Percentiles rank a stretch among this genome's conserved stretches.
Evolutionary conservation across 352 stramenopile genomes (phyloP).

Genomic region (Pythium utonaiense): DNA sequence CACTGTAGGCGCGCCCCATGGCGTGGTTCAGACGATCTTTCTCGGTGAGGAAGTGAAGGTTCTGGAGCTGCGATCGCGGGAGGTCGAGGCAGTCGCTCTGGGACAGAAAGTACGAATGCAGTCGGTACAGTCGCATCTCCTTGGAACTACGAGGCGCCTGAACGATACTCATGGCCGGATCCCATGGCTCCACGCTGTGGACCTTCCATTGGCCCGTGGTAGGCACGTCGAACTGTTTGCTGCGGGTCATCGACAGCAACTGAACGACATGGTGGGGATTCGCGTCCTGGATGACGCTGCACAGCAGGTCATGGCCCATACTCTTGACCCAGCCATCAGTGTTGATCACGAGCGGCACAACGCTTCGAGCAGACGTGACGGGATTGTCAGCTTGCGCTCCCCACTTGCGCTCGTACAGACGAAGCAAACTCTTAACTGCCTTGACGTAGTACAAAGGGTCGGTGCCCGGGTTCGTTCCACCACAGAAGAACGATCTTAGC

Average conservation of each 20-base stretch:
- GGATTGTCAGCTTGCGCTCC: slow-evolving; percentile 11
- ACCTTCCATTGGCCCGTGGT: slow-evolving; percentile 43
- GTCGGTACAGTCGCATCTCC: slow-evolving; percentile 75
- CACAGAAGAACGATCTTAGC: slow-evolving; percentile 72
- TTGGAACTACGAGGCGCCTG: slow-evolving; percentile 75
- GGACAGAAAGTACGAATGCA: slow-evolving; percentile 79
- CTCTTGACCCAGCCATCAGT: slow-evolving; percentile 97
- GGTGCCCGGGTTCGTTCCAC: slow-evolving; percentile 67
- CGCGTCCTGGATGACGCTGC: slow-evolving; percentile 82
- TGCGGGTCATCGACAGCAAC: slow-evolving; percentile 88
- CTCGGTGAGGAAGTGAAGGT: slow-evolving; percentile 65
- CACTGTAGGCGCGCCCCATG: slow-evolving; percentile 49
- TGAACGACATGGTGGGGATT: slow-evolving; percentile 92
- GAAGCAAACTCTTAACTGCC: slow-evolving; percentile 63
- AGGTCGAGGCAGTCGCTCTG: slow-evolving; percentile 28
- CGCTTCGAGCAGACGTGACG: slow-evolving; percentile 6
- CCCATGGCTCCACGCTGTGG: slow-evolving; percentile 62
- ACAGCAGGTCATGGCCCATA: slow-evolving; percentile 94
- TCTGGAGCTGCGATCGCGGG: slow-evolving; percentile 45
- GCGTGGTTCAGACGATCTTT: slow-evolving; percentile 58
- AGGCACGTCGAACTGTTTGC: slow-evolving; percentile 81
- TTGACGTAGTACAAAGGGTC: slow-evolving; percentile 76
- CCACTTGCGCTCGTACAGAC: slow-evolving; percentile 60
- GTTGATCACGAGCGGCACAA: slow-evolving; percentile 93
- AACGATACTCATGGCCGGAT: slow-evolving; percentile 45